Conservation (phyloP, 345 rosid species). For the Eucalyptus pauciflora region DNA sequence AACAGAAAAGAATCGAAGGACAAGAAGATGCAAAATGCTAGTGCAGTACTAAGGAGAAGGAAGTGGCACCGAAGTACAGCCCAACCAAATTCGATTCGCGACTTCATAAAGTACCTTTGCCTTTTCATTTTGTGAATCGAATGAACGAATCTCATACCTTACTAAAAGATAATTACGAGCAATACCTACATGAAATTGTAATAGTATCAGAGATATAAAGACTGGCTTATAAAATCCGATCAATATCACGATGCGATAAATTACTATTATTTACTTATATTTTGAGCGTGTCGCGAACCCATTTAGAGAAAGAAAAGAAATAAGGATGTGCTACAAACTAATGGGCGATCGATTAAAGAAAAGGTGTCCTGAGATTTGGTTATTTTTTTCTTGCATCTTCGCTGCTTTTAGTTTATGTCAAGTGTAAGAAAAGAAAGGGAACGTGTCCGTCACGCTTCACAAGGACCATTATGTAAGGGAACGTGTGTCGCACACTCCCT, state of each 20-base stretch:
- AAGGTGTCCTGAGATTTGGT: neutral
- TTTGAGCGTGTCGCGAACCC: neutral
- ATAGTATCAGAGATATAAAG: neutral
- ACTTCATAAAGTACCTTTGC: neutral
- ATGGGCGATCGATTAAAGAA: neutral
- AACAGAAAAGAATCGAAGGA: neutral
- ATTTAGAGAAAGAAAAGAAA: neutral
- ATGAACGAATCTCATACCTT: neutral
- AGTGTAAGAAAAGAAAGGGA: neutral
- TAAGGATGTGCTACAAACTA: too few relatives aligned
- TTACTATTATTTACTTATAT: neutral
- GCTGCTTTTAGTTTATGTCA: neutral
- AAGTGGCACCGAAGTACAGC: neutral
- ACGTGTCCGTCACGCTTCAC: neutral
- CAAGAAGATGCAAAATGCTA: neutral
- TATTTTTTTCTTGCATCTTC: neutral
- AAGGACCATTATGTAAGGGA: neutral
- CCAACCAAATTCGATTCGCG: neutral
- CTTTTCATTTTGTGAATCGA: neutral
- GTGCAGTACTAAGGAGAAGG: neutral
- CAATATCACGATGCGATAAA: neutral
- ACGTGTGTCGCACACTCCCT: neutral
- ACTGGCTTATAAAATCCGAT: neutral
- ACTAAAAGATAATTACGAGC: neutral
- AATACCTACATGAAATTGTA: neutral